Evolutionary conservation across 2,329 filamentous ascomycete genomes (phyloP).

Genomic region (Aspergillus aculeatinus): DNA sequence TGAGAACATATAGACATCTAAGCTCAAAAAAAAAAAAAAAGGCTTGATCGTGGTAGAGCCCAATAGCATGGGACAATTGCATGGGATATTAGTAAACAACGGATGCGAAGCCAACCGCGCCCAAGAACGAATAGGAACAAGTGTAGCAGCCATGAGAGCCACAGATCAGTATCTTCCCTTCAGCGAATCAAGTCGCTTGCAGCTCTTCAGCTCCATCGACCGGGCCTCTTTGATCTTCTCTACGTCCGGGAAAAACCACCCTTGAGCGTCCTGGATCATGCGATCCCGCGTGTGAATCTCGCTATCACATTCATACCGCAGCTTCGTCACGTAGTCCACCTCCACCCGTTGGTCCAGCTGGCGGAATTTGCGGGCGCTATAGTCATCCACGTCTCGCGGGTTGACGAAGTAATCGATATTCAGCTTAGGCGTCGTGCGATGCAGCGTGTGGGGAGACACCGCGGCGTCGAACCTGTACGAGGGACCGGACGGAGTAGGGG

Average conservation of each 20-base stretch:
- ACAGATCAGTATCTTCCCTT: constrained; percentile 37
- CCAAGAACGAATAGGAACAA: constrained; percentile 3
- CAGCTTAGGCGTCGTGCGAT: constrained; percentile 68
- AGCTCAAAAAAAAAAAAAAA: not conserved
- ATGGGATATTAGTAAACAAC: constrained; percentile 12
- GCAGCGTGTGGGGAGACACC: constrained; percentile 68
- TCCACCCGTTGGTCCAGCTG: constrained; percentile 79
- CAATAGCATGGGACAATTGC: not conserved
- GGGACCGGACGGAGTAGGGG: constrained; percentile 60
- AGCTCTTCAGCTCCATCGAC: constrained; percentile 60
- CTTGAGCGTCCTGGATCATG: constrained; percentile 74
- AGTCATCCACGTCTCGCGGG: constrained; percentile 71
- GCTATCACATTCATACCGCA: constrained; percentile 70
- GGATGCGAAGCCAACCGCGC: not conserved
- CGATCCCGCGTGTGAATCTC: constrained; percentile 67
- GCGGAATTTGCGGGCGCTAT: constrained; percentile 65
- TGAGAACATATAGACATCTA: constrained; percentile 18
- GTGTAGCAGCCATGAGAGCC: constrained; percentile 7
- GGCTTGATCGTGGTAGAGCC: not conserved
- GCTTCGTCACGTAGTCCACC: constrained; percentile 63
- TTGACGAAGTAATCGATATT: constrained; percentile 84
- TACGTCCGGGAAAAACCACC: constrained; percentile 81
- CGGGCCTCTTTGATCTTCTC: constrained; percentile 74
- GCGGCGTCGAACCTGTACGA: constrained; percentile 73
- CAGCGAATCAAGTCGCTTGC: constrained; percentile 55